Base-by-base conservation (phyloP, 148 eudicot genomes). In the Gaultheria prostrata region DNA sequence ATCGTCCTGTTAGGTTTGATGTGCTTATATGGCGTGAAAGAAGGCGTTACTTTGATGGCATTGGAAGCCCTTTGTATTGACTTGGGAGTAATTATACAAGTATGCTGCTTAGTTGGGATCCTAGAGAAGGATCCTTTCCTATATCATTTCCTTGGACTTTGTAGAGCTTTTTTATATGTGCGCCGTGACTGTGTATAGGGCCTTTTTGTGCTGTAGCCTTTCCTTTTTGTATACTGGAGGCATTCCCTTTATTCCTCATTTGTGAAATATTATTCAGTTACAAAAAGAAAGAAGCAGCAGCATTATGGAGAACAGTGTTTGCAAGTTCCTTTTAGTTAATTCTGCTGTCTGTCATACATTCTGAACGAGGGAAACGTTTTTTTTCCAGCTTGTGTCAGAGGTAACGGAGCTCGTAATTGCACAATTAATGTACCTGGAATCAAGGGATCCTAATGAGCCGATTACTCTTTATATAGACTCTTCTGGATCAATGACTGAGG, bases 381-480 rank as follows among this genome's bases (percentile, higher is more conserved):
- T 76, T 56, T 85, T 75, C 50, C 95, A 97, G 99, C 86, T 97
- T 90, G 93, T 91, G 74, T 92, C 98, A 85, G 97, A 93, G 15
- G 96, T 97, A 83, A 90, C 98, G 18, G 97, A 94, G 91, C 96
- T 94, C 81, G 89, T 97, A 70, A 43, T 94, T 83, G 96, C 96
- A 72, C 90, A 97, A 86, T 67, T 97, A 82, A 89, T 94, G 97
- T 95, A 94, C 88, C 88, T 97, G 81, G 95, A 93, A 78, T 93
- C 90, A 91, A 89, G 87, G 94, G 93, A 93, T 85, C 90, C 97
- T 71, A 91, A 93, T 84, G 96, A 88, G 69, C 95, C 99, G 45
- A 93, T 97, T 76, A 92, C 91, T 76, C 83, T 97, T 28, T 93
- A 94, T 87, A 94, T 97, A 83, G 92, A 95, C 87, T 97, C 99